Conservation (phyloP, 495 filamentous ascomycete genomes). For the Lichina pygmaea region DNA sequence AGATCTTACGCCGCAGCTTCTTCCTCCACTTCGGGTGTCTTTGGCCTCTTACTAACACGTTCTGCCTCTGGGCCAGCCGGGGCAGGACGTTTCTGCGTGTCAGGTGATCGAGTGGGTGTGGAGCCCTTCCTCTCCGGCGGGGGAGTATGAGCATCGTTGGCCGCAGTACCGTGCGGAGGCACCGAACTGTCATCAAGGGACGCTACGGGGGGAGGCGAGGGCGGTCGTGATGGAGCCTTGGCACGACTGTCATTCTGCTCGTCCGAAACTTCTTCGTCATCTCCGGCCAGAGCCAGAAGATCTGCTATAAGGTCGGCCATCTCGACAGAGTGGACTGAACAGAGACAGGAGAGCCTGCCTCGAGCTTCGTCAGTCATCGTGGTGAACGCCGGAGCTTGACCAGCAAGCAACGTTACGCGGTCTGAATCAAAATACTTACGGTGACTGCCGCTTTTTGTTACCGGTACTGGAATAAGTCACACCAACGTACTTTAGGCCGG, state of each 20-base stretch:
- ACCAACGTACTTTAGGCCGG: too few species aligned
- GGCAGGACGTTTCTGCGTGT: background rate
- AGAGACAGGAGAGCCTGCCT: too few species aligned
- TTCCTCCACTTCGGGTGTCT: slow-evolving; percentile 37
- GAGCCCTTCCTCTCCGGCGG: too few species aligned
- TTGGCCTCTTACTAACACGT: slow-evolving; percentile 15
- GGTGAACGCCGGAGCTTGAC: too few species aligned
- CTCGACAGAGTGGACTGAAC: background rate
- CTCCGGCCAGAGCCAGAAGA: slow-evolving; percentile 62
- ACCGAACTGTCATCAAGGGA: slow-evolving; percentile 3
- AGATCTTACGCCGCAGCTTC: slow-evolving; percentile 64
- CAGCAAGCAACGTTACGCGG: too few species aligned
- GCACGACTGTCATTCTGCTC: slow-evolving; percentile 7
- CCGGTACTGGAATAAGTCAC: too few species aligned
- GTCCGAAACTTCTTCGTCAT: slow-evolving; percentile 15
- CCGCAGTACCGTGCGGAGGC: too few species aligned
- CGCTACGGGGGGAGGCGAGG: slow-evolving; percentile 3
- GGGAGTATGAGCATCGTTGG: too few species aligned
- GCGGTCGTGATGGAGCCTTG: background rate
- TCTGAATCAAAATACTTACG: too few species aligned
- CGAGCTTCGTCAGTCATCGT: too few species aligned
- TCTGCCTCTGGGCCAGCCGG: slow-evolving; percentile 5
- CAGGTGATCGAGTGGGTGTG: too few species aligned
- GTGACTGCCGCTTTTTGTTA: too few species aligned
- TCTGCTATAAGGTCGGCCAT: slow-evolving; percentile 70